Percentiles rank a stretch among this genome's conserved stretches.
Evolutionary conservation across 768 basidiomycete genomes (phyloP).

Genomic region (Agaricus sinodeliciosus): DNA sequence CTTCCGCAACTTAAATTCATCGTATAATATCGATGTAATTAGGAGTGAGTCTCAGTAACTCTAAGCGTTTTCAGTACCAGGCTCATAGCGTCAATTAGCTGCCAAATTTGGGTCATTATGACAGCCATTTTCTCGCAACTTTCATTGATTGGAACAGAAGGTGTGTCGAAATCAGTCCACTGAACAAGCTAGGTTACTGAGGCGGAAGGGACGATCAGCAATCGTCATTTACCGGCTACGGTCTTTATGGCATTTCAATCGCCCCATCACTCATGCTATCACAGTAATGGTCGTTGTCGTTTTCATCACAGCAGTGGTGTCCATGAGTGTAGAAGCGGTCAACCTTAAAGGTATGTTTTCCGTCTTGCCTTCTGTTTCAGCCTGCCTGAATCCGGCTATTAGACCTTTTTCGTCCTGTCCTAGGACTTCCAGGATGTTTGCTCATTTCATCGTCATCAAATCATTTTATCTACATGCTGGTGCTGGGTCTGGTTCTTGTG

Average conservation of each 20-base stretch:
- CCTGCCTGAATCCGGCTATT: neutral
- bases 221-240: constrained; percentile 3
- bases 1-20: neutral
- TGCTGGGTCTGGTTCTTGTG: neutral
- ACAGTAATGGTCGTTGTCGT: neutral
- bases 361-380: neutral
- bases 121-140: neutral
- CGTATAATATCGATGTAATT: neutral
- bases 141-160: constrained; percentile 1
- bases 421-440: neutral
- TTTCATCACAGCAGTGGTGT: neutral
- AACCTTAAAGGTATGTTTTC: neutral
- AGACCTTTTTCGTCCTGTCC: neutral
- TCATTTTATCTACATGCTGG: neutral
- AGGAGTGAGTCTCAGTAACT: neutral
- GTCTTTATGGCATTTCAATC: neutral
- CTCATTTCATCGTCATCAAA: neutral
- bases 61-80: neutral
- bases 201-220: neutral
- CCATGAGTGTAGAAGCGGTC: neutral
- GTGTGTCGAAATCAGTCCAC: neutral
- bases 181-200: neutral
- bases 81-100: neutral
- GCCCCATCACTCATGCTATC: neutral
- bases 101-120: neutral